Base-by-base conservation (phyloP, 2,329 filamentous ascomycete species). In the Paecilomyces niveus region DNA sequence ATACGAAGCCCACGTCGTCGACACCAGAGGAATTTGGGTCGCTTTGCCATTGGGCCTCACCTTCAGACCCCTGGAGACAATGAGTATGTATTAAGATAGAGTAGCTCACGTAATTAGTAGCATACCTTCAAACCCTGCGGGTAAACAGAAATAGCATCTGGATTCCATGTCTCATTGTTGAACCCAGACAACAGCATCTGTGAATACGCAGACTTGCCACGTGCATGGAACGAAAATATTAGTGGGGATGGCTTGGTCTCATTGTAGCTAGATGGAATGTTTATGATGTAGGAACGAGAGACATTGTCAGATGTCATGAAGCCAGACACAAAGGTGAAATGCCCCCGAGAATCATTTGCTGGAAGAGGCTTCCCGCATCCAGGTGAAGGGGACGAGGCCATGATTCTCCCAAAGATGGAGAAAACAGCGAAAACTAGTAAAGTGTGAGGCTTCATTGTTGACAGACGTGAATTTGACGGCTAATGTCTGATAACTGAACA, bases 161-260 rank as follows among this genome's bases (percentile, higher is more conserved):
- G 72, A 31, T 80, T 80, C 59, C 74, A 74, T 0, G 67, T 65
- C 13, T 74, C 66, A 54, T 79, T 77, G 32, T 76, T 77, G 64
- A 82, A 80, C 53, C 76, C 73, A 7, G 78, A 77, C 2, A 81
- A 70, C 3, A 65, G 58, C 61, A 78, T 74, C 61, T 80, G 72
- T 80, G 33, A 82, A 68, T 35, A 81, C 78, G 29, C 82, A 57
- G 0, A 18, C 15, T 45, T 18, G n/a, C 39, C 39, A 18, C 39
- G 39, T 45, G n/a, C 39, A 45, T 45, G 39, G 39, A 45, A 45
- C 9, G 39, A 45, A n/a, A 45, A 45, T 18, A 45, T 45, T 18
- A 45, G 15, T 18, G 78, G 73, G 0, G 72, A 66, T 2, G 76
- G 69, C 1, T 57, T 71, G 53, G 69, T 66, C 10, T 59, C 59